Base-by-base conservation (phyloP, 2,329 filamentous ascomycete genomes). In the Elsinoe australis region DNA sequence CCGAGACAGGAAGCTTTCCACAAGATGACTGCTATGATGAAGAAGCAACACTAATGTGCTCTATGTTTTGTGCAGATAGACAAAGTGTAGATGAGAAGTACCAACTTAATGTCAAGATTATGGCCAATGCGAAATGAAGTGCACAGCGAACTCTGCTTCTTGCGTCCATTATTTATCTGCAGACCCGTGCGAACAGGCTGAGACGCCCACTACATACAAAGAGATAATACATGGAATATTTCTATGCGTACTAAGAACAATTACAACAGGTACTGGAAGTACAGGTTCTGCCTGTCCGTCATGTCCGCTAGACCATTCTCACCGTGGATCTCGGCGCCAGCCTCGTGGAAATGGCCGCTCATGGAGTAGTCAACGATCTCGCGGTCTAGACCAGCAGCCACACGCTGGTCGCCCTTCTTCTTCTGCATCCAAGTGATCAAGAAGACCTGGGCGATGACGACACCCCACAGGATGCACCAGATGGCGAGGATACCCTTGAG, bases 1-100 rank as follows among this genome's bases (percentile, higher is more conserved):
- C 66, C 69, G 52, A 62, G 73, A 31, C 72, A 76, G 61, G 64
- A 69, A 54, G 51, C 58, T 3, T 67, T 69, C 51, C 46, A 61
- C 26, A 49, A 57, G 49, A 58, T 61, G 58, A 54, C 50, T 24
- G 51, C 49, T n/a, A 42, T 45, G 5, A 53, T 54, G 35, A 46
- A 47, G 14, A 48, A 54, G 49, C 52, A 51, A n/a, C 5, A 47
- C 17, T 26, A 47, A 29, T 34, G 44, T 34, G 24, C 26, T 29
- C 6, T 29, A 6, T 7, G 12, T 12, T 6, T 7, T 6, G 7
- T 29, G 12, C 12, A 29, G 26, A 29, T 29, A 29, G 26, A n/a
- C n/a, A n/a, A n/a, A n/a, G n/a, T n/a, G n/a, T n/a, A n/a, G n/a
- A n/a, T n/a, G n/a, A n/a, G n/a, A n/a, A n/a, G n/a, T n/a, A n/a